Conservation (phyloP, 2,329 filamentous ascomycete genomes). For the Diaporthe sp. region DNA sequence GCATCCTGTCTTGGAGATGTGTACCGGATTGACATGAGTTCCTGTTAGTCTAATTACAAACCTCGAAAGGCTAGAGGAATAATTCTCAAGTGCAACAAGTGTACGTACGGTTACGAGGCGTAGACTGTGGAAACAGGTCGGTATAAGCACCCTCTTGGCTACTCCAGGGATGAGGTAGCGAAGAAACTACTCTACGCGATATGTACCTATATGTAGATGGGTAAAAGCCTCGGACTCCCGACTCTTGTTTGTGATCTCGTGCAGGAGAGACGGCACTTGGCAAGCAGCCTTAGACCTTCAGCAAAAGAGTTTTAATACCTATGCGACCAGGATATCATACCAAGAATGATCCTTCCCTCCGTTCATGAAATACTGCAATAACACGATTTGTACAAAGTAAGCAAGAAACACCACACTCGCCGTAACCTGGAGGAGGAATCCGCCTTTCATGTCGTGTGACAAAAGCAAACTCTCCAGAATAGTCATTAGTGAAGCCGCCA, state of each 20-base stretch:
- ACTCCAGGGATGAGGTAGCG: background rate
- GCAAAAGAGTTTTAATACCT: slow-evolving; percentile 17
- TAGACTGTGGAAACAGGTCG: background rate
- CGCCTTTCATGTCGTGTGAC: slow-evolving; percentile 17
- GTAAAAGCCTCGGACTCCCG: background rate
- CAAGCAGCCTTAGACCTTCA: background rate
- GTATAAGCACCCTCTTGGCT: background rate
- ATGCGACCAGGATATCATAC: slow-evolving; percentile 31
- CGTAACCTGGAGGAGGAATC: background rate
- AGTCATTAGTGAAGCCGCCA: slow-evolving; percentile 12
- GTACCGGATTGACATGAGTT: background rate
- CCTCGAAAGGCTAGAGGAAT: background rate
- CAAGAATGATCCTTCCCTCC: slow-evolving; percentile 4
- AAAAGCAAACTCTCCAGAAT: slow-evolving; percentile 27
- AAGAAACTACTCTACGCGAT: background rate
- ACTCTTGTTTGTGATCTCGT: background rate
- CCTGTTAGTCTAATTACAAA: background rate
- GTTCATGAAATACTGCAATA: slow-evolving; percentile 10
- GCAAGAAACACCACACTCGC: slow-evolving; percentile 29
- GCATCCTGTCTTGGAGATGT: background rate
- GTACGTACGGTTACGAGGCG: no score
- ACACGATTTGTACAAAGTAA: slow-evolving; percentile 22
- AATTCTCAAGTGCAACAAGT: background rate
- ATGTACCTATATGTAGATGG: background rate
- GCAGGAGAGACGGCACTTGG: background rate